These are phyloP conservation scores for Daldinia concentrica DNA, from an alignment of 495 filamentous ascomycete species.

Conservation along the genomic window DNA sequence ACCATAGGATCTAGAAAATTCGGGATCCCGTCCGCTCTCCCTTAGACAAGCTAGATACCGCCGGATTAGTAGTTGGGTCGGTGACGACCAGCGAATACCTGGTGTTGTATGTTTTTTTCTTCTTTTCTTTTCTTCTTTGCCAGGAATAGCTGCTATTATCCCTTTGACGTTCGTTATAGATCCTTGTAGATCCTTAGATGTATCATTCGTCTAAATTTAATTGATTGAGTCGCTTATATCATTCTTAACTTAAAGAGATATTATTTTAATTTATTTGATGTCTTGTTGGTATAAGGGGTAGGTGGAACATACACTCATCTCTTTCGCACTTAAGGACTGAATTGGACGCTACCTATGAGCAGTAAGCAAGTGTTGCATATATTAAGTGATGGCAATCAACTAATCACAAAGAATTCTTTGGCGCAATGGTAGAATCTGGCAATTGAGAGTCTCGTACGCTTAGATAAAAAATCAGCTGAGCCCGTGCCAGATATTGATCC, in stretches of 20 bases:
- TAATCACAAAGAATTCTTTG: background rate
- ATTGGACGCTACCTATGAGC: no score
- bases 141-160: background rate
- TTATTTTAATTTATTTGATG: no score
- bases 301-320: no score
- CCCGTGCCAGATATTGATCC: background rate
- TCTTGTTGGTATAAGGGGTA: no score
- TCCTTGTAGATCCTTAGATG: no score
- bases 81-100: slow-evolving; percentile 59
- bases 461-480: background rate
- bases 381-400: no score
- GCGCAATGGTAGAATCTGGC: background rate
- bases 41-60: slow-evolving; percentile 50
- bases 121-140: background rate
- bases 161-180: no score
- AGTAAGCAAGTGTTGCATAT: no score
- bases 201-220: no score
- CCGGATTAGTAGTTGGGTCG: slow-evolving; percentile 59
- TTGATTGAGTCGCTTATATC: no score
- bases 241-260: no score
- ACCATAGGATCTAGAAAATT: slow-evolving; percentile 57
- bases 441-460: background rate
- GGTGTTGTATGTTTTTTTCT: slow-evolving; percentile 53
- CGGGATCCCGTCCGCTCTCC: slow-evolving; percentile 63
- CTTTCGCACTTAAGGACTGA: no score